Evolutionary conservation across 805 yeast species (phyloP).

Genomic region (Monosporozyma solicola): DNA sequence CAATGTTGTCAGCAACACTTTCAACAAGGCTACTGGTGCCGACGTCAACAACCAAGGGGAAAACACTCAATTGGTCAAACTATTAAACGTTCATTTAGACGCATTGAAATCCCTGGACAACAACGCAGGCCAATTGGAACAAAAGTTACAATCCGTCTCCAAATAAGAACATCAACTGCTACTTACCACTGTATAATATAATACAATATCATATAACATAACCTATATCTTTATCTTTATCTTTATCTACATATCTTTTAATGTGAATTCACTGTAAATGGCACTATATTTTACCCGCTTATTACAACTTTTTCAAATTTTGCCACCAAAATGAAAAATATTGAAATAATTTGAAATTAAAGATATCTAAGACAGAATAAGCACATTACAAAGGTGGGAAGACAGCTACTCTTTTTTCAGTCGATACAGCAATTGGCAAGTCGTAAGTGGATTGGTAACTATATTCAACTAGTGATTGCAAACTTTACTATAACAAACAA

Average conservation of each 20-base stretch:
- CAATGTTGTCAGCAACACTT: conserved; percentile 71
- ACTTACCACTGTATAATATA: background rate
- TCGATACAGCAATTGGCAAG: background rate
- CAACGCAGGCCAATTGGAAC: conserved; percentile 58
- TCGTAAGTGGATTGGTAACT: background rate
- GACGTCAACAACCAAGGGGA: conserved; percentile 31
- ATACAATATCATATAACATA: background rate
- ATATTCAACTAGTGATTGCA: background rate
- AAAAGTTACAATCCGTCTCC: conserved; percentile 41
- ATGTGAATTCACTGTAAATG: background rate
- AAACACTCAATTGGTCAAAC: conserved; percentile 59
- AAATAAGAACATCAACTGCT: conserved; percentile 5
- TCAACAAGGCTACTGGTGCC: conserved; percentile 48
- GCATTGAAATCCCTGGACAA: conserved; percentile 81
- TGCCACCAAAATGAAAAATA: background rate
- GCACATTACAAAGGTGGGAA: background rate
- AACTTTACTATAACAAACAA: background rate
- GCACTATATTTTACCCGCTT: background rate
- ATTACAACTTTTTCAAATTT: background rate
- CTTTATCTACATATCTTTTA: background rate
- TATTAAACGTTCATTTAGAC: conserved; percentile 82
- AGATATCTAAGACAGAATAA: background rate
- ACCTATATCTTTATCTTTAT: background rate
- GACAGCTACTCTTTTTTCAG: no score
- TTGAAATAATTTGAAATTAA: background rate